phyloP scores from a whole-genome alignment of 192 early-diverging fungal species.

The Spizellomyces punctatus region DNA sequence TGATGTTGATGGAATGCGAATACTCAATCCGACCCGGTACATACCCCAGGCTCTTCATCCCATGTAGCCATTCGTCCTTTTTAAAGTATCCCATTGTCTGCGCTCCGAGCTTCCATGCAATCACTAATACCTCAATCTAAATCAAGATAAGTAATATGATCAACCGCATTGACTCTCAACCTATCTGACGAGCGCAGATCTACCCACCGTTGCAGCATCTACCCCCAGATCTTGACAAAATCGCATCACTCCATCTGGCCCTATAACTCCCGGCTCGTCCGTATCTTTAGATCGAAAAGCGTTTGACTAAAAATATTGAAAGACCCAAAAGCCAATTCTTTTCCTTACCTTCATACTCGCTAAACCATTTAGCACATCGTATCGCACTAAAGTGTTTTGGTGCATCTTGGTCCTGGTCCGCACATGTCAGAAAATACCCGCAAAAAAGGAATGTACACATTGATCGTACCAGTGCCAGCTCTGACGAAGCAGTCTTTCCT shows the following conservation, averaged over 20 bases:
- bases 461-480: too few species aligned
- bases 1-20: conserved; percentile 1
- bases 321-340: background rate
- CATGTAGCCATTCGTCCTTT: conserved; percentile 31
- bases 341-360: conserved; percentile 1
- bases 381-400: background rate
- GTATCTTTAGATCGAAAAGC: background rate
- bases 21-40: background rate
- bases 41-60: conserved; percentile 28
- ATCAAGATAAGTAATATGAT: too few species aligned
- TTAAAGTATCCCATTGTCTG: conserved; percentile 36
- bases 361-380: conserved; percentile 14
- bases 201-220: conserved; percentile 8
- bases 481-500: too few species aligned
- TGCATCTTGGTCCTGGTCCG: background rate
- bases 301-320: background rate
- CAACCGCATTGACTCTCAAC: background rate
- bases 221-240: conserved; percentile 30
- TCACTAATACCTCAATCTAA: conserved; percentile 33
- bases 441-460: too few species aligned
- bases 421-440: too few species aligned
- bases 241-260: conserved; percentile 31
- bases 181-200: background rate
- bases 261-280: conserved; percentile 31
- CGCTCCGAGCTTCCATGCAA: conserved; percentile 34